Base-by-base conservation (phyloP, 768 basidiomycete genomes). In the Macrolepiota fuliginosa region DNA sequence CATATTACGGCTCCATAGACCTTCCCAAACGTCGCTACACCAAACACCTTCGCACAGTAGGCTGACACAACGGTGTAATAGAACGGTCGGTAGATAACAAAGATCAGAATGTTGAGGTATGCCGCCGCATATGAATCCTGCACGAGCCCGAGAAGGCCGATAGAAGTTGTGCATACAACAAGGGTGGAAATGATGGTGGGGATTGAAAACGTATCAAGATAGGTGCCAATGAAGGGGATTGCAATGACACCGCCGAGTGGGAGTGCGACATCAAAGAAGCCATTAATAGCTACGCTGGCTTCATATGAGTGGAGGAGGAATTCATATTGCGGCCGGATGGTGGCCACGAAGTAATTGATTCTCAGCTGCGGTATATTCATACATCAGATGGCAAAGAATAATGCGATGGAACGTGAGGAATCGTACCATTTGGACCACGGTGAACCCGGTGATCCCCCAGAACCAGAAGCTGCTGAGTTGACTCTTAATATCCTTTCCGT, bases 321-420 rank as follows among this genome's bases (percentile, higher is more conserved):
- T 42, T 53, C 58, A 27, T 54, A 47, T 45, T 53, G 59, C 40
- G 52, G 19, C 5, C 51, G 52, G 17, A 54, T 17, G 52, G 40
- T 61, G 39, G 59, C 52, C 12, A 61, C 58, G 27, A 61, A 54
- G 40, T 58, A 51, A 50, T 58, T 51, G n/a, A 39, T 58, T 39
- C 57, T 58, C 19, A 39, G 15, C 57, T 58, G 25, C 27, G n/a
- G 32, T 13, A 25, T 17, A 36, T 25, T 17, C 10, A 39, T 9
- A 3, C 12, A 39, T 50, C 25, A 37, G 42, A 45, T 45, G 42
- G 19, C 19, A 45, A 15, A 19, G n/a, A 45, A 19, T 15, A 19
- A 5, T 22, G 42, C 17, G 0, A 36, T 32, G 37, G 32, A 42
- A 24, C 27, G 13, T 15, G 15, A 36, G 53, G 19, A 36, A 12